A percentile compares a stretch with the other conserved stretches of the same genome.
Evolutionary conservation across 2,329 filamentous ascomycete genomes (phyloP).

Genomic region (Botrytis fabae): DNA sequence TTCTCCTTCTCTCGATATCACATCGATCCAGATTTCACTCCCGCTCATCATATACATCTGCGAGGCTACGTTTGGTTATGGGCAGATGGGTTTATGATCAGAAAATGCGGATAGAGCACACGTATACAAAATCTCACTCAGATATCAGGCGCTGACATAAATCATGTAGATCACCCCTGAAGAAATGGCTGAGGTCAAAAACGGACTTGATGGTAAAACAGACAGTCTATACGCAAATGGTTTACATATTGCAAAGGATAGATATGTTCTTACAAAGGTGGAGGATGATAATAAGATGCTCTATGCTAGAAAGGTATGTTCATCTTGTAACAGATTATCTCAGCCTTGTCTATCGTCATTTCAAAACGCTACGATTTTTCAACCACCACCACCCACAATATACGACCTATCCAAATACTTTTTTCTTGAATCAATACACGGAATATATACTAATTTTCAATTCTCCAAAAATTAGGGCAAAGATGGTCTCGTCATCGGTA

Average conservation of each 20-base stretch:
- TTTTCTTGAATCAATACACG: neutral
- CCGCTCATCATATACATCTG: neutral
- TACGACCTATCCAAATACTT: neutral
- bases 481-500: constrained; percentile 77
- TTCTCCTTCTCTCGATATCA: neutral
- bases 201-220: constrained; percentile 50
- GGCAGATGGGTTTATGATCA: neutral
- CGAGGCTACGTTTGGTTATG: neutral
- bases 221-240: constrained; percentile 72
- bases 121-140: neutral
- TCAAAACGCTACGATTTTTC: neutral
- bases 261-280: constrained; percentile 74
- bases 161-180: constrained; percentile 52
- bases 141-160: constrained; percentile 8
- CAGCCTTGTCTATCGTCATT: neutral
- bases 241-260: constrained; percentile 72
- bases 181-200: constrained; percentile 60
- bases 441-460: constrained; percentile 14
- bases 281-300: constrained; percentile 68
- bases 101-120: neutral
- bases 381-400: neutral
- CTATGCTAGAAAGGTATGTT: constrained; percentile 80
- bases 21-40: neutral
- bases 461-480: constrained; percentile 58
- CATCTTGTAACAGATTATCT: neutral